These are phyloP conservation scores for Didymella pinodella DNA, from an alignment of 2,329 filamentous ascomycete species.

Conservation along the genomic window DNA sequence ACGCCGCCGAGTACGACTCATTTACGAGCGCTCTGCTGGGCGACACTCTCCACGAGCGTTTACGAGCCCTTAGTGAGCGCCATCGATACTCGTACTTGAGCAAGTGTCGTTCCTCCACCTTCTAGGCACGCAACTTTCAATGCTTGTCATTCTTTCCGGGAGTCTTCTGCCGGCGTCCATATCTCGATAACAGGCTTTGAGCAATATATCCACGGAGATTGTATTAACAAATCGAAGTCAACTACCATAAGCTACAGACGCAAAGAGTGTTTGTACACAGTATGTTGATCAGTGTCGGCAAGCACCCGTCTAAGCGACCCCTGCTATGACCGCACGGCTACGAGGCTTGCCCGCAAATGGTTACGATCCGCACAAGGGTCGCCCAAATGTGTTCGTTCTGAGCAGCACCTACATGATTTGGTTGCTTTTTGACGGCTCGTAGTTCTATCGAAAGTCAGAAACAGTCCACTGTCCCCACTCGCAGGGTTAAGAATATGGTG, in stretches of 20 bases:
- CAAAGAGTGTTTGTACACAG: not conserved
- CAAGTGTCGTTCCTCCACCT: not conserved
- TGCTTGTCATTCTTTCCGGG: not conserved
- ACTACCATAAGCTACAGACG: not conserved
- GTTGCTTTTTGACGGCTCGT: slow-evolving; percentile 1
- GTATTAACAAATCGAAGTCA: not conserved
- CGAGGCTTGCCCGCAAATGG: slow-evolving; percentile 2
- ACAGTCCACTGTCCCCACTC: not conserved
- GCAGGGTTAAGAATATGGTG: not conserved
- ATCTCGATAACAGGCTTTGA: not conserved
- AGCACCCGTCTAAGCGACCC: slow-evolving; percentile 1
- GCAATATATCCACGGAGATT: not conserved
- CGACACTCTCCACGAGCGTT: not conserved
- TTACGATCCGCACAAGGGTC: slow-evolving; percentile 13
- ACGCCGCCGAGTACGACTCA: not conserved
- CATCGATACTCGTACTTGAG: not conserved
- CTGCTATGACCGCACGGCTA: slow-evolving; percentile 4
- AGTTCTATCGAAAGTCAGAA: not conserved
- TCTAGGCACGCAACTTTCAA: not conserved
- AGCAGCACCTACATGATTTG: not conserved
- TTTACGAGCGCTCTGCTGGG: not conserved
- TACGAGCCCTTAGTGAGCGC: slow-evolving; percentile 3
- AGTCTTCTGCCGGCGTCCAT: not conserved
- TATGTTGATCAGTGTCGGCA: not conserved
- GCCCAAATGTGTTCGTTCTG: slow-evolving; percentile 3